Evolutionary conservation across 2,329 filamentous ascomycete species (phyloP).

Genomic region (Fusarium kyushuense): DNA sequence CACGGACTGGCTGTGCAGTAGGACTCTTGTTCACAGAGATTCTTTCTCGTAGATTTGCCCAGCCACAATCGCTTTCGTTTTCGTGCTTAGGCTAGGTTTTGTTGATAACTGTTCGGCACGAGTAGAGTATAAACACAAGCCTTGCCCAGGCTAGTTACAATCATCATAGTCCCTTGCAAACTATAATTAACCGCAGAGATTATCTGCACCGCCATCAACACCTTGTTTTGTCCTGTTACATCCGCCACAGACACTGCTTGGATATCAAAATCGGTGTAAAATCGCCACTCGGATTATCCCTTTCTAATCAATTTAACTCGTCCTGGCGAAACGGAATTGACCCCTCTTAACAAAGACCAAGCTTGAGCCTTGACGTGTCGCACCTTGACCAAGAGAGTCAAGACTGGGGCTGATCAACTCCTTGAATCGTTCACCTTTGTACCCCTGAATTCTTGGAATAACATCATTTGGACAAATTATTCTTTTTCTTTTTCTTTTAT

Average conservation of each 20-base stretch:
- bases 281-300: conserved; percentile 39
- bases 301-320: background rate
- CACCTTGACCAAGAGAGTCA: conserved; percentile 40
- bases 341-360: conserved; percentile 38
- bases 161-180: background rate
- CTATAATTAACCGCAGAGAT: conserved; percentile 7
- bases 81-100: conserved; percentile 2
- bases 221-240: conserved; percentile 12
- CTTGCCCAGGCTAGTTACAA: background rate
- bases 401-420: conserved; percentile 37
- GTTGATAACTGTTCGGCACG: background rate
- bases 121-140: conserved; percentile 35
- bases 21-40: conserved; percentile 16
- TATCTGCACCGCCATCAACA: conserved; percentile 28
- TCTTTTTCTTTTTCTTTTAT: background rate
- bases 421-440: conserved; percentile 22
- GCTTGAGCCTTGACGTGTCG: conserved; percentile 42
- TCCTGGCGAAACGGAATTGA: conserved; percentile 29
- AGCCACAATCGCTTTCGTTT: conserved; percentile 12
- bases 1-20: conserved; percentile 26
- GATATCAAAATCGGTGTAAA: conserved; percentile 35
- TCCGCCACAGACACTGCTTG: conserved; percentile 39
- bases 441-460: conserved; percentile 38
- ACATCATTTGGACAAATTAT: background rate
- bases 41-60: background rate